Evolutionary conservation across 352 stramenopile genomes (phyloP), one percentile per base, ranked within the genome.

Genomic region (Peronosclerospora sorghi): DNA sequence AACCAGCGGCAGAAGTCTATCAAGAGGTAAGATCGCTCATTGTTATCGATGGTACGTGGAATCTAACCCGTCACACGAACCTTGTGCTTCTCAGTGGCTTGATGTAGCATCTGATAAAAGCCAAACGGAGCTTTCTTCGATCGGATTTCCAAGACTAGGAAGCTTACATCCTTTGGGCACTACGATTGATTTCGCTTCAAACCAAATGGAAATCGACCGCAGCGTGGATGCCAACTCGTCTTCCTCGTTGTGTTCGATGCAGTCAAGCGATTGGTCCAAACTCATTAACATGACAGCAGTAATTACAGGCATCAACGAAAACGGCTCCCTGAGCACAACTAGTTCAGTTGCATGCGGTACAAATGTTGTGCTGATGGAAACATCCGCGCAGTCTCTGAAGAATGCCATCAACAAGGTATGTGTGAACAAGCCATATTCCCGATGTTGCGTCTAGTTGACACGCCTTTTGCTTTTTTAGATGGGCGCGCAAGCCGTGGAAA

Each of bases 351-450:
- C 68, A 6, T 71, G 70, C 2, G 80, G 80, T 7, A 86, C 77
- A 3, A 85, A 83, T 18, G 71, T 93, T 13, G 77, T 89, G 35
- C 59, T 93, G n/a, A 93, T 93, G 80, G 73, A 93, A 45, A 87
- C 79, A 39, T 89, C 76, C 1, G 61, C 69, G 8, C 62, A 84
- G 45, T 86, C 70, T 3, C 59, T 92, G 37, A 88, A 92, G 54
- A 85, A 67, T 6, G 72, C 76, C 23, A 86, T 93, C 47, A 85
- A 89, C 60, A 87, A 84, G 62, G 72, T 84, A 41, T 13, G 48
- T 29, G 35, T 42, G 0, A 3, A 23, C 7, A 5, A 9, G 5
- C 26, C 34, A 30, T 43, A 23, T 4, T n/a, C 29, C 21, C 7
- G 4, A 37, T 13, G 17, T 20, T 8, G 32, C 18, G 10, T 35